Evolutionary conservation across 192 early-diverging fungal genomes (phyloP), one percentile per base, ranked within the genome.

Genomic region (Thoreauomyces humboldtii): DNA sequence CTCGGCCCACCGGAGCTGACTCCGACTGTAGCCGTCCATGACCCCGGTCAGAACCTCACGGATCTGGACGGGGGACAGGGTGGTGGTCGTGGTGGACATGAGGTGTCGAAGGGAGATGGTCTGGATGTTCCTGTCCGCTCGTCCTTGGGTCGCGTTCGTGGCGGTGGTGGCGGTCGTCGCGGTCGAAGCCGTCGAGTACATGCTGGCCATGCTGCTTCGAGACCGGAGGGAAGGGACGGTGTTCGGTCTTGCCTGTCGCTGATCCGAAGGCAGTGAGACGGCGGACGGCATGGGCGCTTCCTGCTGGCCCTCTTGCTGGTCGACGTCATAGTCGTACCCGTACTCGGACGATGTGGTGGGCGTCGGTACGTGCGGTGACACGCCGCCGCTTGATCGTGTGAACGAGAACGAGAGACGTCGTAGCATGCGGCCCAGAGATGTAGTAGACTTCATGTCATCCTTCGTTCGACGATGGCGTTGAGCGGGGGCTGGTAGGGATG

Each of bases 71-170:
- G 79, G 77, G 6, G 61, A 58, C 22, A 79, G 57, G 1, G 71
- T 65, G 1, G 79, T 76, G 1, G 74, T 81, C 27, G 74, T 81
- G 21, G 54, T 45, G 4, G 71, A 64, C 28, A 81, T 73, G 0
- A 81, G 51, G 7, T 67, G 62, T 44, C 69, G 73, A 6, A 81
- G 41, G n/a, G 48, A 54, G 17, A 82, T 58, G n/a, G 68, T 69
- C 27, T 65, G 46, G 50, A 81, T 75, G 59, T 57, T 25, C 34
- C 68, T 65, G 47, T 81, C 79, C 7, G 70, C 73, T 25, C 79
- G 73, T 1, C 67, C 69, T 24, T 77, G 43, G 15, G 47, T 22
- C 47, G 32, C 31, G 32, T 54, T 31, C 59, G 42, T n/a, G n/a
- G 50, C 24, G 27, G 11, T 52, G 46, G 59, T 19, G 46, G 14